Evolutionary conservation across 371 early-diverging fungal genomes (phyloP).

Genomic region (Mortierella sp.): DNA sequence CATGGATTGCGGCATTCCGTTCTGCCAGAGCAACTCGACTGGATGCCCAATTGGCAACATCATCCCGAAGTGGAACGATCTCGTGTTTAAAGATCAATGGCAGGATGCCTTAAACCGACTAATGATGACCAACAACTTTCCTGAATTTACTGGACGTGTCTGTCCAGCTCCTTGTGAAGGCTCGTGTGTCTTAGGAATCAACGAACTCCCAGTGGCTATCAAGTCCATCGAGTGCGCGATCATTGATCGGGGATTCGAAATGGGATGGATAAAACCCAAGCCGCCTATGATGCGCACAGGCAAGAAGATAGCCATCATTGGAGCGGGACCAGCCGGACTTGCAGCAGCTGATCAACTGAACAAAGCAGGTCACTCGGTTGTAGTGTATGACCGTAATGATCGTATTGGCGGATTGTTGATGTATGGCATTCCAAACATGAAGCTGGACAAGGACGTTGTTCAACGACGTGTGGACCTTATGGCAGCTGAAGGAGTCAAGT

Average conservation of each 20-base stretch:
- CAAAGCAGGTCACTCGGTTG: constrained; percentile 90
- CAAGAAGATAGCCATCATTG: constrained; percentile 85
- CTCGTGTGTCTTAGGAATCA: constrained; percentile 89
- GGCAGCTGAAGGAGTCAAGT: constrained; percentile 87
- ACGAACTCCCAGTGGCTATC: constrained; percentile 89
- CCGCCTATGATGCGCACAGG: constrained; percentile 84
- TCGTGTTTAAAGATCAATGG: constrained; percentile 93
- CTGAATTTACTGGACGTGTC: constrained; percentile 89
- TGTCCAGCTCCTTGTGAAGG: constrained; percentile 95
- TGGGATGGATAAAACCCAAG: constrained; percentile 90
- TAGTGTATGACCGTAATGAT: constrained; percentile 94
- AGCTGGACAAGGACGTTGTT: constrained; percentile 92
- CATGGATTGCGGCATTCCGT: constrained; percentile 96
- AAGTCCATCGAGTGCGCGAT: constrained; percentile 95
- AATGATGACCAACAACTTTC: constrained; percentile 96
- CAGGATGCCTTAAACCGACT: constrained; percentile 88
- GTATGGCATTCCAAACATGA: constrained; percentile 99
- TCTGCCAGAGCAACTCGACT: constrained; percentile 89
- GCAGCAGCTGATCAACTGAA: constrained; percentile 96
- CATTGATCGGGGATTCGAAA: constrained; percentile 90
- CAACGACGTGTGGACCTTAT: constrained; percentile 90
- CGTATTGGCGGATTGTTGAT: constrained; percentile 92
- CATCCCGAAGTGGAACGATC: constrained; percentile 97
- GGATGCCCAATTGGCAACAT: constrained; percentile 96
- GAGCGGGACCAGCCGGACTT: constrained; percentile 94